Percentiles rank a stretch among this genome's conserved stretches.
Conservation (phyloP, 441 rosid genomes). For the Eutrema salsugineum region DNA sequence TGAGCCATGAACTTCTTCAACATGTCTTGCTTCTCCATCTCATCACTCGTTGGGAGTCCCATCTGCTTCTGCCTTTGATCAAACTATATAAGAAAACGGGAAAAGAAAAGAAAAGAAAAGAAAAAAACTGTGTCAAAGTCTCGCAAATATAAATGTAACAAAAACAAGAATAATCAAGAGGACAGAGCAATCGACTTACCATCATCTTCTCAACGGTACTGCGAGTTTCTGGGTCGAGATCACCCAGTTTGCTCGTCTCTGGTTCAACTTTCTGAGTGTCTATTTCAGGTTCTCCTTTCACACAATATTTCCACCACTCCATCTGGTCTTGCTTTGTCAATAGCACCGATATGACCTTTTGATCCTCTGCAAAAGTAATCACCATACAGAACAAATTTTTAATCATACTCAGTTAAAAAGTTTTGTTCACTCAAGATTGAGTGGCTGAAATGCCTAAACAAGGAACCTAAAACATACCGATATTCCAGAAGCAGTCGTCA, state of each 20-base stretch:
- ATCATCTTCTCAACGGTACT: slow-evolving; percentile 84
- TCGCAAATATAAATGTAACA: too few species aligned
- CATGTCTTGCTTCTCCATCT: slow-evolving; percentile 76
- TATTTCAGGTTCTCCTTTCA: slow-evolving; percentile 80
- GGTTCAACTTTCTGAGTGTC: slow-evolving; percentile 94
- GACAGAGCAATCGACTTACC: slow-evolving; percentile 37
- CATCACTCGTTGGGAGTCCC: slow-evolving; percentile 92
- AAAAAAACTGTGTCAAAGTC: too few species aligned
- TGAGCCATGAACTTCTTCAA: slow-evolving; percentile 85
- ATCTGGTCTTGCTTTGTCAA: slow-evolving; percentile 86
- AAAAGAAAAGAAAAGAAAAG: too few species aligned
- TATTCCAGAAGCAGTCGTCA: slow-evolving; percentile 87
- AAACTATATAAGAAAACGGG: slow-evolving; percentile 40
- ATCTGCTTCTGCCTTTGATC: slow-evolving; percentile 87
- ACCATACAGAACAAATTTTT: too few species aligned
- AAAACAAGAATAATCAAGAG: too few species aligned
- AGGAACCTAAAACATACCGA: slow-evolving; percentile 22
- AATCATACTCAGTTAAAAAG: too few species aligned
- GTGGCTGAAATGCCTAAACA: too few species aligned
- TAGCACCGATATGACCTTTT: slow-evolving; percentile 58
- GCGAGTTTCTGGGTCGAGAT: slow-evolving; percentile 78
- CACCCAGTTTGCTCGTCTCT: slow-evolving; percentile 73
- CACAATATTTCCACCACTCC: slow-evolving; percentile 86
- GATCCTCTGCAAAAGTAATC: slow-evolving; percentile 43
- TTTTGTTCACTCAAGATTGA: too few species aligned